Base-by-base conservation (phyloP, 2,329 filamentous ascomycete genomes). In the Ceratocystis lukuohia region DNA sequence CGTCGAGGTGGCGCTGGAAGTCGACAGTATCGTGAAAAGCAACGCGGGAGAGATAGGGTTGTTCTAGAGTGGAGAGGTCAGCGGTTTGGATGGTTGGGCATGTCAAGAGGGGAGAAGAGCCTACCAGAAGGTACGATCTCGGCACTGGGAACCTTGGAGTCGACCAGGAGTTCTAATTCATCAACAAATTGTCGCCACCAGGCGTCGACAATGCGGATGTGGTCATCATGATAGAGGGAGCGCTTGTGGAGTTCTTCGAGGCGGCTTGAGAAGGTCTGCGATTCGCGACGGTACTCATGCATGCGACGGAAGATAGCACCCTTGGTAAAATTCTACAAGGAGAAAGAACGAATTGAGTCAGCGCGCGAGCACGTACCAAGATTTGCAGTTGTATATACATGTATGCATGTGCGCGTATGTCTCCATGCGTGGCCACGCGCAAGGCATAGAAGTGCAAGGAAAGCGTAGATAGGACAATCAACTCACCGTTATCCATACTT, bases 231-330 rank as follows among this genome's bases (percentile, higher is more conserved):
- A 76, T 94, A 86, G 69, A 84, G 82, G 37, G 88, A 84, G 73
- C 85, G 84, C 74, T 91, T 91, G 70, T 89, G 84, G 69, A 95
- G 79, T 70, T 96, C 89, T 73, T 87, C 87, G 69, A 96, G 80
- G 73, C 89, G 88, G 67, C 84, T 80, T 78, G 97, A 92, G 69
- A 95, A 79, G 50, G 88, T 88, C 67, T 83, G 81, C 74, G 91
- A 92, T 74, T 96, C 91, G 71, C 94, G 87, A 77, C 96, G 96
- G 77, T 96, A 96, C 77, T 97, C 94, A 74, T 91, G 89, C 91
- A 99, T 96, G 78, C 96, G 93, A 67, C 95, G 90, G 72, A 89
- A 88, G 74, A 99, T 96, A 70, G 94, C 94, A 79, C 96, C 94
- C 78, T 97, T 99, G 77, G 93, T 89, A 73, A 88, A 94, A 74